phyloP scores from a whole-genome alignment of 1,284 basidiomycete species.

The Naganishia sp. region DNA sequence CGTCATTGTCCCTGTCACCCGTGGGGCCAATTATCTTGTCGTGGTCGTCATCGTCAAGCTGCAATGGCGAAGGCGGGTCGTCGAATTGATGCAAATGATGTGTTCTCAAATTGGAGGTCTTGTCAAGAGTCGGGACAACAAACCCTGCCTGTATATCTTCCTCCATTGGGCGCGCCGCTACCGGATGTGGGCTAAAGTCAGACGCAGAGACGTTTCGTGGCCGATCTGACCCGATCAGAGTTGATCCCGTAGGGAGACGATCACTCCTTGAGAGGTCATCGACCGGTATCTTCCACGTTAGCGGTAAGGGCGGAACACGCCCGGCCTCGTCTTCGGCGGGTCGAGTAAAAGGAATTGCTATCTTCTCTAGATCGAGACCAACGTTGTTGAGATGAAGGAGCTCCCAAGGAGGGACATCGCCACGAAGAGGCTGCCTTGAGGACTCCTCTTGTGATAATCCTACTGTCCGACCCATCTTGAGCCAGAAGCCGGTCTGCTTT shows the following conservation, averaged over 20 bases:
- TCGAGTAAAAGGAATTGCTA: not conserved
- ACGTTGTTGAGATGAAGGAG: conserved; percentile 24
- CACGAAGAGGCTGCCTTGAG: not conserved
- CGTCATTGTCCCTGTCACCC: too few relatives aligned
- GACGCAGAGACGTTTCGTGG: not conserved
- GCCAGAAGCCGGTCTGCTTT: not conserved
- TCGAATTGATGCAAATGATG: too few relatives aligned
- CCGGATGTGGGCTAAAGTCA: not conserved
- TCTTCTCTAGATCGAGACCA: conserved; percentile 9
- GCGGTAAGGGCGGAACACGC: not conserved
- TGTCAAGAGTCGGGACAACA: not conserved
- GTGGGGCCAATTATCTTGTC: too few relatives aligned
- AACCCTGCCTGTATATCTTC: not conserved
- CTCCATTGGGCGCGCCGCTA: not conserved
- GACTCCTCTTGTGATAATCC: conserved; percentile 6
- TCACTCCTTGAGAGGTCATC: conserved; percentile 6
- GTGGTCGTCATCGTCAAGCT: conserved; percentile 23
- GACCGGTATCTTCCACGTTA: conserved; percentile 4
- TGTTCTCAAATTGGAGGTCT: not conserved
- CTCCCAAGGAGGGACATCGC: conserved; percentile 27
- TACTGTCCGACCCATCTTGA: not conserved
- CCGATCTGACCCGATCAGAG: conserved; percentile 1
- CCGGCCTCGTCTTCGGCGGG: not conserved
- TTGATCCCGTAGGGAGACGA: conserved; percentile 7
- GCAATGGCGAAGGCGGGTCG: conserved; percentile 19